Conservation (phyloP, 768 basidiomycete species). For the Leccinum sublutescens region DNA sequence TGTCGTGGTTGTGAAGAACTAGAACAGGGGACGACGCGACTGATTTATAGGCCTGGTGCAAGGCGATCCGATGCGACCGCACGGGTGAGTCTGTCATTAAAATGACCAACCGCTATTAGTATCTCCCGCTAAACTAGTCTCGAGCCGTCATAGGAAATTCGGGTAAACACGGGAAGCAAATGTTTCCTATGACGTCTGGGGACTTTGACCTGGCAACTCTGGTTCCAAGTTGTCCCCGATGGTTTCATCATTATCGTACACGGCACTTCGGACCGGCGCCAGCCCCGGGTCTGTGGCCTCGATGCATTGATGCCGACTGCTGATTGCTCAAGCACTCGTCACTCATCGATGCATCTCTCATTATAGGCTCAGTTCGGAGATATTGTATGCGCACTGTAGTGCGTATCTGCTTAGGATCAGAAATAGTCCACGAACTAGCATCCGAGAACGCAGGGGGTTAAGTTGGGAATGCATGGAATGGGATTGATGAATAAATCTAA, state of each 20-base stretch:
- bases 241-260: no score
- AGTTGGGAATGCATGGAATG: background rate
- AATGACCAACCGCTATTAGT: background rate
- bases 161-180: no score
- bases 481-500: no score
- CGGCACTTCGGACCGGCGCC: no score
- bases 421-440: background rate
- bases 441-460: background rate
- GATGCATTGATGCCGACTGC: no score
- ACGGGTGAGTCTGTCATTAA: background rate
- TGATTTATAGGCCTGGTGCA: background rate
- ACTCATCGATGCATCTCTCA: background rate
- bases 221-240: no score
- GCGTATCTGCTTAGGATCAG: background rate
- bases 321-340: no score
- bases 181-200: no score
- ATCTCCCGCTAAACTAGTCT: no score
- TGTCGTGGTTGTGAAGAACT: background rate
- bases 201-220: no score
- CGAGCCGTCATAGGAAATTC: no score
- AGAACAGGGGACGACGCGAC: background rate
- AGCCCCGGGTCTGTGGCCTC: no score
- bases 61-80: background rate
- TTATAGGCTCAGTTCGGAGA: background rate
- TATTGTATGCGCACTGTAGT: slow-evolving; percentile 2